phyloP scores from a whole-genome alignment of 352 stramenopile genomes.

The Aphanomyces euteiches region DNA sequence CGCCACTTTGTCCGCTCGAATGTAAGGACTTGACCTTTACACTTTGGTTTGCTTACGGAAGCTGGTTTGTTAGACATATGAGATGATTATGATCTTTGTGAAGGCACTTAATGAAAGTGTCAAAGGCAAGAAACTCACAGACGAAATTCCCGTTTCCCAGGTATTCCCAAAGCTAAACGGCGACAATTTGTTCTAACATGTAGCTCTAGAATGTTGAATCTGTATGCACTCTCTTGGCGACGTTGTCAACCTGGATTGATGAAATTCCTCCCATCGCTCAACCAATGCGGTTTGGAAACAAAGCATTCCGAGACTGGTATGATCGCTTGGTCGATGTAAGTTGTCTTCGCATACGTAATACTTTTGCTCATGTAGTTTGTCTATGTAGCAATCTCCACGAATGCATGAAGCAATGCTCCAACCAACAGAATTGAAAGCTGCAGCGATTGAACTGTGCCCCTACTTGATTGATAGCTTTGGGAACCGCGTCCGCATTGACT shows the following conservation, averaged over 20 bases:
- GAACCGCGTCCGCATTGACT: constrained; percentile 96
- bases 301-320: constrained; percentile 89
- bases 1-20: constrained; percentile 62
- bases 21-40: constrained; percentile 26
- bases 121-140: constrained; percentile 53
- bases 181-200: neutral
- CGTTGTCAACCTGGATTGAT: constrained; percentile 85
- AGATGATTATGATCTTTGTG: constrained; percentile 78
- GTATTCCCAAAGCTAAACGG: constrained; percentile 33
- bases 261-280: constrained; percentile 91
- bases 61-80: constrained; percentile 48
- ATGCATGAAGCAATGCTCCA: constrained; percentile 60
- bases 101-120: constrained; percentile 81
- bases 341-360: neutral
- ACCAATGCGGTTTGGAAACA: constrained; percentile 94
- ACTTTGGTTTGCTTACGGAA: constrained; percentile 13
- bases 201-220: constrained; percentile 68
- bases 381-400: constrained; percentile 21
- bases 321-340: constrained; percentile 69
- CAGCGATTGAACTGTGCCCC: constrained; percentile 88
- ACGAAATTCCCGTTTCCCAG: constrained; percentile 58
- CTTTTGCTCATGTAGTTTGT: constrained; percentile 9
- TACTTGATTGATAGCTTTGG: constrained; percentile 97
- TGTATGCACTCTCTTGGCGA: constrained; percentile 51
- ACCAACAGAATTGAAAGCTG: constrained; percentile 48